These are phyloP conservation scores for Ceratobasidium sp. DNA, from an alignment of 1,284 basidiomycete genomes.

Conservation along the genomic window DNA sequence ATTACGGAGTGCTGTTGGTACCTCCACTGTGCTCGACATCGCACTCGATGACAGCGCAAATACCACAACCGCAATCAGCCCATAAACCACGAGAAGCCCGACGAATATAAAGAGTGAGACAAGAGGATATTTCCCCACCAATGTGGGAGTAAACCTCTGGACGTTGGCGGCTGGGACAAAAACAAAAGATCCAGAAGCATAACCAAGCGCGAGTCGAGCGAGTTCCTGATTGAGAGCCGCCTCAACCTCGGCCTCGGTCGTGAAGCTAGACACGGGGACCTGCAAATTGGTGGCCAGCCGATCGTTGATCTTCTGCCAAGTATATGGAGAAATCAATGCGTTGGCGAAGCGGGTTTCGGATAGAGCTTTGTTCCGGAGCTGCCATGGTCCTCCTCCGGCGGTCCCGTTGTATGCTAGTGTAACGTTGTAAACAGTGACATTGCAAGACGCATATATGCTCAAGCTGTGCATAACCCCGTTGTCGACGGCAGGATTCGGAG, in stretches of 20 bases:
- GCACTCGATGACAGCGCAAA: too few species aligned
- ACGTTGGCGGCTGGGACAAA: not conserved
- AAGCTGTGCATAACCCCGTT: not conserved
- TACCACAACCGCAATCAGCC: too few species aligned
- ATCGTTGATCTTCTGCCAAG: constrained; percentile 13
- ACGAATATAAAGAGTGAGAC: too few species aligned
- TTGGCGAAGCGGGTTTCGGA: not conserved
- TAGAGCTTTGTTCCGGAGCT: not conserved
- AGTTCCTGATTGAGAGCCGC: constrained; percentile 27
- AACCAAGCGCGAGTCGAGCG: constrained; percentile 14
- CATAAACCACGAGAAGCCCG: too few species aligned
- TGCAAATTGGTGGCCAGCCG: not conserved
- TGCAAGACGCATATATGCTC: constrained; percentile 4
- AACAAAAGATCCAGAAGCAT: not conserved
- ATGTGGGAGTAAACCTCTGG: too few species aligned
- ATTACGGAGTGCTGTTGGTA: too few species aligned
- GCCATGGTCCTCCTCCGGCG: not conserved
- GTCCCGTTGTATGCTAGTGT: constrained; percentile 1
- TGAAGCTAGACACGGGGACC: not conserved
- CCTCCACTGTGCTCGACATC: too few species aligned
- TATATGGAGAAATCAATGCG: not conserved
- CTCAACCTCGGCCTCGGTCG: not conserved
- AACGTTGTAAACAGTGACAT: not conserved
- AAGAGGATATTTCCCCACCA: too few species aligned
- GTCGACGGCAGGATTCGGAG: not conserved